Percentiles rank a stretch among this genome's conserved stretches.
Conservation (phyloP, 345 rosid species). For the Mallotus nudiflorus region DNA sequence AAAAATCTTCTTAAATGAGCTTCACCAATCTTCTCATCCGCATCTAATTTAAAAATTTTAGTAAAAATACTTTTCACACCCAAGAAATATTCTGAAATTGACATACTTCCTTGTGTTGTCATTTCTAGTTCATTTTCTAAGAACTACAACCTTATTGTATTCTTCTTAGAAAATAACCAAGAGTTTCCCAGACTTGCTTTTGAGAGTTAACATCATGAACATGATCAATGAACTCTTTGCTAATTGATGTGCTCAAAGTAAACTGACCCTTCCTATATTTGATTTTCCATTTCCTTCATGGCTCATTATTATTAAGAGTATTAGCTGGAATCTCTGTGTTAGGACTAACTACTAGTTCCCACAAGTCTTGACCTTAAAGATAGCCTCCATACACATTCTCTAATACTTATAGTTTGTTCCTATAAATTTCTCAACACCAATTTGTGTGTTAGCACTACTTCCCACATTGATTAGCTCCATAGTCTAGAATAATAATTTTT, state of each 20-base stretch:
- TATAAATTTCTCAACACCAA: too few relatives aligned
- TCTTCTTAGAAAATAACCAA: conserved; percentile 6
- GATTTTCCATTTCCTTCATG: conserved; percentile 8
- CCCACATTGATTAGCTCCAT: too few relatives aligned
- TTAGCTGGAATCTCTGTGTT: not conserved
- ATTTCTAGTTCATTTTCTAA: conserved; percentile 9
- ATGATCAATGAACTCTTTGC: conserved; percentile 16
- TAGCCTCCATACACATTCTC: conserved; percentile 8
- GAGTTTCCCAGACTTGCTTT: not conserved
- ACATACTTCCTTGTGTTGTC: not conserved
- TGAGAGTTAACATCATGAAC: not conserved
- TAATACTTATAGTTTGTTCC: not conserved
- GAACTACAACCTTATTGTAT: not conserved
- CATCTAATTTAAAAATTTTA: too few relatives aligned
- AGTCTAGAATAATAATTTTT: too few relatives aligned
- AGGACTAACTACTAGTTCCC: not conserved
- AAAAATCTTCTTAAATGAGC: too few relatives aligned
- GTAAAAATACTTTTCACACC: not conserved
- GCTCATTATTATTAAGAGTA: not conserved
- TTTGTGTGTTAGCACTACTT: too few relatives aligned
- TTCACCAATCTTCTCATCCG: too few relatives aligned
- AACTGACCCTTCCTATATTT: not conserved
- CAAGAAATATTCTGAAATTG: conserved; percentile 1
- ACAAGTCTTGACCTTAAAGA: not conserved
- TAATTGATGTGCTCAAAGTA: not conserved